Conservation (phyloP, 2,329 filamentous ascomycete genomes). For the Pseudomassariella vexata region DNA sequence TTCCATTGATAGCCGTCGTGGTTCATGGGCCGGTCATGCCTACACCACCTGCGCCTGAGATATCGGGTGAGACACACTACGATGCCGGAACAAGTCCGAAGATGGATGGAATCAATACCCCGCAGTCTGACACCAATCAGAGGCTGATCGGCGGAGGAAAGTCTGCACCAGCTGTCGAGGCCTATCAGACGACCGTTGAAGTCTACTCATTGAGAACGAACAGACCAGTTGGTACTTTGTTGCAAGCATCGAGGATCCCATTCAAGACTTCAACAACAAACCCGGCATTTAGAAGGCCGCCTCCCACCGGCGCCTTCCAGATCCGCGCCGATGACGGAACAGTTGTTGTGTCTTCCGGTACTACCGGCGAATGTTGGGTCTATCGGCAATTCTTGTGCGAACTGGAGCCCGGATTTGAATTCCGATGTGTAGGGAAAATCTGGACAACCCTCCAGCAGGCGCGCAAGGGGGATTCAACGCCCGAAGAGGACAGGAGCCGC, state of each 20-base stretch:
- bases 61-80: conserved; percentile 27
- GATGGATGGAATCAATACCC: conserved; percentile 35
- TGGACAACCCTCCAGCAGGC: conserved; percentile 80
- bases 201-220: conserved; percentile 80
- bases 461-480: conserved; percentile 38
- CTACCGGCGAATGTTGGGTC: conserved; percentile 82
- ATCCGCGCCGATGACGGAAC: conserved; percentile 68
- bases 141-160: conserved; percentile 30
- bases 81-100: conserved; percentile 32
- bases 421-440: conserved; percentile 74
- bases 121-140: conserved; percentile 32
- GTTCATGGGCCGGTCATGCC: conserved; percentile 70
- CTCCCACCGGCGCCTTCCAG: conserved; percentile 66
- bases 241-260: conserved; percentile 60
- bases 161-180: conserved; percentile 38
- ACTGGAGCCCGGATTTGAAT: conserved; percentile 37
- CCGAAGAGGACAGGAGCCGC: conserved; percentile 39
- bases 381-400: conserved; percentile 48
- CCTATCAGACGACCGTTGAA: conserved; percentile 83
- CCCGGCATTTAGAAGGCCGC: conserved; percentile 61
- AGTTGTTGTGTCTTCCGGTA: conserved; percentile 70
- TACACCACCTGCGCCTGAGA: conserved; percentile 26
- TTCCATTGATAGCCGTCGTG: conserved; percentile 73
- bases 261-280: conserved; percentile 54
- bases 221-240: conserved; percentile 64